phyloP scores from a whole-genome alignment of 768 basidiomycete species.

The Trametes gibbosa region DNA sequence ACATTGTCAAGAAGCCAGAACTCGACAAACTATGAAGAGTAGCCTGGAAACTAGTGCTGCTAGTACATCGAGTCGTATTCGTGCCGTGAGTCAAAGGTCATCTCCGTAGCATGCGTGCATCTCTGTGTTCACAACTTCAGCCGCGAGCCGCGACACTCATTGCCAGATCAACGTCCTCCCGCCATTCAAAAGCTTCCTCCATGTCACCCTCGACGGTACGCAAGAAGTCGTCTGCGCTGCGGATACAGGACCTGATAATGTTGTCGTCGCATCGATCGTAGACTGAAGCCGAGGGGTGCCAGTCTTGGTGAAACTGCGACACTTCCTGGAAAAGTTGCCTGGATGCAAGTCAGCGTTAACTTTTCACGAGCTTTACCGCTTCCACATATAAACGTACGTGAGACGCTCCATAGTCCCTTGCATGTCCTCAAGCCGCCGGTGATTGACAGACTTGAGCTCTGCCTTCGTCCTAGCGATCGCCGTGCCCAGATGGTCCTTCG shows the following conservation, averaged over 20 bases:
- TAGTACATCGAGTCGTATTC: too few species aligned
- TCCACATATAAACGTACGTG: not conserved
- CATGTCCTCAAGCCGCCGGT: not conserved
- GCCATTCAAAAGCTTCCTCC: not conserved
- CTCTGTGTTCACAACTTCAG: too few species aligned
- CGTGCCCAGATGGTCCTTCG: not conserved
- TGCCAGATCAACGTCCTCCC: not conserved
- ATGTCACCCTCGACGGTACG: not conserved
- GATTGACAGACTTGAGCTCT: not conserved
- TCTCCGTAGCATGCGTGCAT: too few species aligned
- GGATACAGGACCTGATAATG: not conserved
- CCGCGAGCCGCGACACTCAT: not conserved
- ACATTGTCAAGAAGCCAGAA: too few species aligned
- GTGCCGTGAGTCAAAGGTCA: too few species aligned
- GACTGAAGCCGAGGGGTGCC: not conserved
- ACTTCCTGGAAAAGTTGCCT: not conserved
- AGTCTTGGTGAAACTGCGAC: not conserved
- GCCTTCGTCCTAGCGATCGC: not conserved
- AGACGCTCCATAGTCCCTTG: not conserved
- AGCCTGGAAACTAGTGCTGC: too few species aligned
- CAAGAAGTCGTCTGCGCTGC: not conserved
- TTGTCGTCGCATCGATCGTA: not conserved
- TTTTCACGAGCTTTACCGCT: too few species aligned
- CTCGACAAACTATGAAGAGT: too few species aligned
- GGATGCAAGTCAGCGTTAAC: not conserved